Evolutionary conservation across 2,329 filamentous ascomycete species (phyloP), one percentile per base, ranked within the genome.

Genomic region (Falciphora oryzae): DNA sequence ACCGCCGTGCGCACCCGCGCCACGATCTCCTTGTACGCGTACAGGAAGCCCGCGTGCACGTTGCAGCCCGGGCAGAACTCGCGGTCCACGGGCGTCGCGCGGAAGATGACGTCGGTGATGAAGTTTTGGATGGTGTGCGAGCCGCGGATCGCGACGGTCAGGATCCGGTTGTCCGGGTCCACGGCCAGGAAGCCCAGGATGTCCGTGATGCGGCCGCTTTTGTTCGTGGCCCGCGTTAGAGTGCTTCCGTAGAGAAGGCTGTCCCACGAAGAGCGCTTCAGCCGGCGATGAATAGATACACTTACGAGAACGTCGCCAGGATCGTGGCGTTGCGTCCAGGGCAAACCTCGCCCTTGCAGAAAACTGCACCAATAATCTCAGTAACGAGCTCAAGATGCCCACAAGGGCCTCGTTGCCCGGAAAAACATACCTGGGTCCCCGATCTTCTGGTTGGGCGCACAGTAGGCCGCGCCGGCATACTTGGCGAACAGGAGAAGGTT

Each of bases 81-180:
- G 44, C 44, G 44, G 63, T 75, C 73, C 66, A 78, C 73, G 58
- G 65, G n/a, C 50, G 72, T 63, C 69, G 76, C 71, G 13, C 73
- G 63, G 69, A 85, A 81, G 61, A 76, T 67, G 62, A 83, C 65
- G 70, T 90, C 82, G 63, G 84, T 79, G 69, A 89, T 78, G 80
- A 81, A 89, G 79, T 90, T 90, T 62, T 81, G 80, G 66, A 88
- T 69, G 58, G 83, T 85, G 66, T 75, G 73, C 62, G 82, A 84
- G 68, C 89, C 88, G 57, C 86, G 83, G 75, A 88, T 80, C 38
- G 85, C 79, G 57, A 89, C 72, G 60, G 90, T 83, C 66, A 90
- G 85, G 65, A 84, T 77, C 64, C 78, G 69, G 67, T 78, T 79
- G 28, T 71, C 72, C n/a, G 76, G 67, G 71, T 88, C 85, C 28